These are phyloP conservation scores for Talaromyces atroroseus DNA, from an alignment of 2,329 filamentous ascomycete species.

Conservation along the genomic window DNA sequence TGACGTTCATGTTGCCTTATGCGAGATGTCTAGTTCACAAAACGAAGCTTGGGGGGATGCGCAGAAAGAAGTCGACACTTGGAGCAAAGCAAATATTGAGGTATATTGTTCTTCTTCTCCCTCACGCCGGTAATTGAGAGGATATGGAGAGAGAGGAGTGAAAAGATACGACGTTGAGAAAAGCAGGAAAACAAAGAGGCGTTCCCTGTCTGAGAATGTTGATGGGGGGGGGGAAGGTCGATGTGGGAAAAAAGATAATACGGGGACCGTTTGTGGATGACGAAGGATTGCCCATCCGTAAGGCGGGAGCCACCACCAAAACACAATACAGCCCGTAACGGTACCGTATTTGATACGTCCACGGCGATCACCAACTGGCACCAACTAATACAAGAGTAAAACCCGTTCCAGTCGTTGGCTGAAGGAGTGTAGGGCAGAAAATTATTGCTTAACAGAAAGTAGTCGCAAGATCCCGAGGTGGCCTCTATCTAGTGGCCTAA, in stretches of 20 bases:
- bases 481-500: no score
- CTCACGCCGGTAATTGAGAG: slow-evolving; percentile 5
- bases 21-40: background rate
- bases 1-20: slow-evolving; percentile 77
- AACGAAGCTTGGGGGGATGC: slow-evolving; percentile 5
- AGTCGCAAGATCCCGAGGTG: no score
- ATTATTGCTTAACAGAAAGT: no score
- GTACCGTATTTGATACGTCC: background rate
- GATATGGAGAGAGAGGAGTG: slow-evolving; percentile 14
- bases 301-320: background rate
- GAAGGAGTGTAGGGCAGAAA: no score
- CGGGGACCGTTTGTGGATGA: slow-evolving; percentile 8
- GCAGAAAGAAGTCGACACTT: slow-evolving; percentile 13
- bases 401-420: no score
- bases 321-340: background rate
- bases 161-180: background rate
- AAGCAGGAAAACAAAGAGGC: background rate
- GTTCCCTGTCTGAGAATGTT: background rate
- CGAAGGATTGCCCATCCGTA: background rate
- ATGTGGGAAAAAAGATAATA: slow-evolving; percentile 13
- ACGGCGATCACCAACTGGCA: background rate
- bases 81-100: background rate
- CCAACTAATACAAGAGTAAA: no score
- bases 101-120: background rate
- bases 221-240: slow-evolving; percentile 7